These are phyloP conservation scores for Teunomyces kruisii DNA, from an alignment of 805 yeast genomes.

Conservation along the genomic window DNA sequence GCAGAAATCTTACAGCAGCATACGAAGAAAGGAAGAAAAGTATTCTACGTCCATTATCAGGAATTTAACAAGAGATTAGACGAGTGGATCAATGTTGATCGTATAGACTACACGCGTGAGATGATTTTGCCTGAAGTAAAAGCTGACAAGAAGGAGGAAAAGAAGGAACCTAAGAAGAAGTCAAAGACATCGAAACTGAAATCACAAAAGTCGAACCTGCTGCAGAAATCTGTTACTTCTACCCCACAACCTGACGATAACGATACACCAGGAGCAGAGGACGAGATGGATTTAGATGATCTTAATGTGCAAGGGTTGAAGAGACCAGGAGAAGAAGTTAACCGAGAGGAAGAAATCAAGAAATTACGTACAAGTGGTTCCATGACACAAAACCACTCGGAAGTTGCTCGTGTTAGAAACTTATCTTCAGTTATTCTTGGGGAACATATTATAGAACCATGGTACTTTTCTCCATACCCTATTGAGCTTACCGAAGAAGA, in stretches of 20 bases:
- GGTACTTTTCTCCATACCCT: slow-evolving; percentile 99
- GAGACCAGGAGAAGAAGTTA: slow-evolving; percentile 66
- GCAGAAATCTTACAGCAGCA: slow-evolving; percentile 87
- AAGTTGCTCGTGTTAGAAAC: slow-evolving; percentile 88
- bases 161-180: slow-evolving; percentile 32
- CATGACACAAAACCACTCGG: slow-evolving; percentile 86
- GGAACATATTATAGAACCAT: slow-evolving; percentile 89
- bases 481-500: slow-evolving; percentile 92
- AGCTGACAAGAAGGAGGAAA: slow-evolving; percentile 45
- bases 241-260: slow-evolving; percentile 29
- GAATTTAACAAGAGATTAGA: slow-evolving; percentile 95
- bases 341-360: slow-evolving; percentile 89
- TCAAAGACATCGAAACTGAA: slow-evolving; percentile 24
- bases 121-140: slow-evolving; percentile 69
- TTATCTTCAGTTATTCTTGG: slow-evolving; percentile 80
- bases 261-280: slow-evolving; percentile 43
- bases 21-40: slow-evolving; percentile 69
- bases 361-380: slow-evolving; percentile 93
- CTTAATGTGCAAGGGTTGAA: slow-evolving; percentile 80
- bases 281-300: slow-evolving; percentile 81
- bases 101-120: slow-evolving; percentile 71
- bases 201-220: slow-evolving; percentile 19
- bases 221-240: slow-evolving; percentile 13
- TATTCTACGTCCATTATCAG: slow-evolving; percentile 89
- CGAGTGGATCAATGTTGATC: slow-evolving; percentile 81